Percentiles rank a stretch among this genome's conserved stretches.
phyloP scores from a whole-genome alignment of 257 asterid species.

The Petunia secreta region DNA sequence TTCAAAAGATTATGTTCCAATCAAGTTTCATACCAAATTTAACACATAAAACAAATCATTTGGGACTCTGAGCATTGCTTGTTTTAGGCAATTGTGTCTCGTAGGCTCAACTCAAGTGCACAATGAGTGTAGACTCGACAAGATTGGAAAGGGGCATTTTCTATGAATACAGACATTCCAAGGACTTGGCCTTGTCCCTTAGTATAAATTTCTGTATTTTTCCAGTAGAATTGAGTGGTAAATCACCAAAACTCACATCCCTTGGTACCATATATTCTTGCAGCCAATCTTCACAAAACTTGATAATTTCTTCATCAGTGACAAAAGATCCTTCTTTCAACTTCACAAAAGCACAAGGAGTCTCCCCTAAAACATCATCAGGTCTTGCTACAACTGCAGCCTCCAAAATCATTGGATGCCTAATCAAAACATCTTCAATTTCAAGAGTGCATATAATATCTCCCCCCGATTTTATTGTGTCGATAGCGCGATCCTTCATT shows the following conservation, averaged over 20 bases:
- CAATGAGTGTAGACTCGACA: background rate
- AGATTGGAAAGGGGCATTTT: background rate
- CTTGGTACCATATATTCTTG: slow-evolving; percentile 64
- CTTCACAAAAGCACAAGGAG: slow-evolving; percentile 76
- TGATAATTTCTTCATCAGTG: slow-evolving; percentile 48
- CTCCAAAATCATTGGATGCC: slow-evolving; percentile 61
- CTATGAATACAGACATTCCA: background rate
- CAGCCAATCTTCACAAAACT: slow-evolving; percentile 47
- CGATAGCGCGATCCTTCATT: slow-evolving; percentile 61
- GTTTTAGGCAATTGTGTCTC: background rate
- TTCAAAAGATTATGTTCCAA: background rate
- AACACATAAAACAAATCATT: background rate
- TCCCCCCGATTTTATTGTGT: slow-evolving; percentile 53
- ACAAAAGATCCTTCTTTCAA: slow-evolving; percentile 48
- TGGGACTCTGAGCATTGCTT: background rate
- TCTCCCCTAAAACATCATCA: slow-evolving; percentile 65
- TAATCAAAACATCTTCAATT: slow-evolving; percentile 48
- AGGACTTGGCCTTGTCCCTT: slow-evolving; percentile 46
- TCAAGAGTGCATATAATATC: slow-evolving; percentile 61
- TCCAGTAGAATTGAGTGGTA: slow-evolving; percentile 69
- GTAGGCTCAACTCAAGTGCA: background rate
- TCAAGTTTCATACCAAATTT: background rate
- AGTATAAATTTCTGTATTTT: slow-evolving; percentile 69
- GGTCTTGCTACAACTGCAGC: slow-evolving; percentile 76
- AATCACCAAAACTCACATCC: slow-evolving; percentile 57